Base-by-base conservation (phyloP, 31 red algal species). In the Pterothamnion heteromorphum region DNA sequence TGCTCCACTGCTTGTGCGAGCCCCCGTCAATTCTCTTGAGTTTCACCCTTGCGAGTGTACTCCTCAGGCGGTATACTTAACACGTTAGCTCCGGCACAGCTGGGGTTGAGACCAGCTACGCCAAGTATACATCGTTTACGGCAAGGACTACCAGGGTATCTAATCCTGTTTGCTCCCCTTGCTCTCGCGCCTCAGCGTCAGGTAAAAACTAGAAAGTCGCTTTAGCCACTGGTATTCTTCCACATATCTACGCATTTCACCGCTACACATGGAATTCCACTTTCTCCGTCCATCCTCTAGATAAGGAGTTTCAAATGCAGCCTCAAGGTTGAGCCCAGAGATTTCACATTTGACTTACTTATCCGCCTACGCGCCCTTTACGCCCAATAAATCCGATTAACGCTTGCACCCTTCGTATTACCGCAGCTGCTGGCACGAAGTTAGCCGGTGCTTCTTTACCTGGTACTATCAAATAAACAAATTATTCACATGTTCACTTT, bases 391-490 rank as follows among this genome's bases (percentile, higher is more conserved):
- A 35, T 32, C 35, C 35, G 81, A 38, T 24, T 86, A 86, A 86
- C 72, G 30, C 72, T 76, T 76, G 82, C 82, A 31, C 36, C 82
- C 82, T 86, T 35, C 82, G 82, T 86, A 86, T 86, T 86, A 86
- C 82, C 82, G 82, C 82, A 35, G 82, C 82, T 86, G 82, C 82
- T 86, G 82, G 82, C 82, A 86, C 82, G 82, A 41, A 86, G 82
- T 86, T 86, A 41, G 82, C 82, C 82, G 82, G 36, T 31, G 82
- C 82, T 86, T 37, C 22, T 86, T 86, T 26, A 26, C 35, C 35
- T 35, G 82, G 82, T 86, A 86, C 72, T 32, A 32, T 76, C 72
- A 76, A 30, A 76, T 30, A 41, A 41, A 41, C 38, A 41, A 41
- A 41, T 41, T 41, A 41, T 41, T 41, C 38, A 41, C 38, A 41